Base-by-base conservation (phyloP, 202 grass and related monocot species). In the Cymbopogon flexuosus region DNA sequence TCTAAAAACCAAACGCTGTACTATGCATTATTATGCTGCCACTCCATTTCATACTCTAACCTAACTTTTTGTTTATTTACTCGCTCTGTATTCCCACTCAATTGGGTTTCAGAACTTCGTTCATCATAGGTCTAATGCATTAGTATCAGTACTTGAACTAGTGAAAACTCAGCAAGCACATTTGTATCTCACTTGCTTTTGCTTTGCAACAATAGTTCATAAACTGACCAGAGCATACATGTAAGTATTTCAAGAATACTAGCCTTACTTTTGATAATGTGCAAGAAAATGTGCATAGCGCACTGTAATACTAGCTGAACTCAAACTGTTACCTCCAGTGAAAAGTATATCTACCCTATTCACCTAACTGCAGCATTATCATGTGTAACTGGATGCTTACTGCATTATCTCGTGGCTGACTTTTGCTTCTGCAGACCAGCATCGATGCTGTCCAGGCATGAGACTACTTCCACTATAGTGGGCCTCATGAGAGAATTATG, bases 381-480 rank as follows among this genome's bases (percentile, higher is more conserved):
- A 71, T 45, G 51, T 61, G 1, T 21, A 22, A 34, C 42, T 66
- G 42, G 62, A 3, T 70, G 39, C 0, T 27, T 51, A 30, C 36
- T 21, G 7, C 6, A 43, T 65, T 22, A 9, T 77, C 14, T 43
- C 13, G 76, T 80, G 8, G 8, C n/a, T 68, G 18, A 63, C 15
- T 75, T 54, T 77, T 90, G 45, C 27, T 1, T 68, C 46, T 57
- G 29, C 37, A 70, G 21, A 5, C 63, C 65, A 6, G 12, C 62
- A 13, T 87, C 61, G 70, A 67, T 39, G 35, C 59, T 87, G 10
- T 76, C 31, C 21, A 94, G 80, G 36, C 81, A 89, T 60, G 58
- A 56, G 35, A 89, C 83, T 23, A 91, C 76, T 79, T 91, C 88
- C 63, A 80, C 51, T 56, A 94, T 87, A 56, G 35, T 5, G 3